phyloP scores from a whole-genome alignment of 768 basidiomycete species.

The Leccinum arenicola region DNA sequence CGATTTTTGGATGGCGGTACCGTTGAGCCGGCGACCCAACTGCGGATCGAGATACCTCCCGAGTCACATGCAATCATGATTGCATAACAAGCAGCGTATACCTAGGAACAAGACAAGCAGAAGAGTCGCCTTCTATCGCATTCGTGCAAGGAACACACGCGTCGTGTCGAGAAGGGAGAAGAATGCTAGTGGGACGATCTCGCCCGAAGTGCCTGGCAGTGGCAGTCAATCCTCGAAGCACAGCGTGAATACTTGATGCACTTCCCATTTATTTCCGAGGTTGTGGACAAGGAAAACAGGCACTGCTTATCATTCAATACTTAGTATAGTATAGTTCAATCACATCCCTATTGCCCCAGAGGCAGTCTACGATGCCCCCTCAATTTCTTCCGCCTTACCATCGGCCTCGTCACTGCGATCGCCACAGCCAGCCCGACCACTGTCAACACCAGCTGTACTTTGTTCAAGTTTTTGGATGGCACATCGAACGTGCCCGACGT shows the following conservation, averaged over 20 bases:
- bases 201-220: no score
- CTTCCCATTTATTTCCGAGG: no score
- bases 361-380: conserved; percentile 35
- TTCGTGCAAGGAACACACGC: no score
- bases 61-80: no score
- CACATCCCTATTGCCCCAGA: not conserved
- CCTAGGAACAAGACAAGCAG: not conserved
- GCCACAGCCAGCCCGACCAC: conserved; percentile 67
- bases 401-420: conserved; percentile 75
- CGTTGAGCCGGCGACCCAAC: no score
- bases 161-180: no score
- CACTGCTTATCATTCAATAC: not conserved
- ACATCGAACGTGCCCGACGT: conserved; percentile 93
- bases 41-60: no score
- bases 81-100: not conserved
- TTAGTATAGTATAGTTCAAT: not conserved
- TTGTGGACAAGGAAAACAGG: no score
- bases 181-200: no score
- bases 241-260: no score
- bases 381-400: conserved; percentile 67
- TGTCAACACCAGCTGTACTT: conserved; percentile 83
- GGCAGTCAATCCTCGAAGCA: no score
- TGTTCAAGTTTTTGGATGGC: conserved; percentile 89
- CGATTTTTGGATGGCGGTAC: no score
- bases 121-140: not conserved